These are phyloP conservation scores for Saturnispora gosingensis DNA, from an alignment of 805 yeast species.

Conservation along the genomic window DNA sequence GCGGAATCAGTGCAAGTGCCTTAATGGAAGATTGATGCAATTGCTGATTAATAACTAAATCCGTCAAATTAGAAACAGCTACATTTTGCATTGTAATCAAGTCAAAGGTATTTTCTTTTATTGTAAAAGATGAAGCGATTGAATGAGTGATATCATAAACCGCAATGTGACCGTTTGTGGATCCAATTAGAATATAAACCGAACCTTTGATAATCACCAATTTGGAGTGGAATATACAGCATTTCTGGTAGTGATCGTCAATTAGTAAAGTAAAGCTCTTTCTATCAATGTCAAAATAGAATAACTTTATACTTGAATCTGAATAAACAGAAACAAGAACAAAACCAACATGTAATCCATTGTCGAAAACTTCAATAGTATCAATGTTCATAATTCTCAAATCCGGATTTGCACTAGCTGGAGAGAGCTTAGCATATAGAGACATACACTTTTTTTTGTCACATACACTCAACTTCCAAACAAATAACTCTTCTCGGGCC, in stretches of 20 bases:
- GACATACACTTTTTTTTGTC: constrained; percentile 29
- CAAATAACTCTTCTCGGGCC: constrained; percentile 79
- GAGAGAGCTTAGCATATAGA: constrained; percentile 44
- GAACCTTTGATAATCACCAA: constrained; percentile 28
- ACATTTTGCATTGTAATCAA: not conserved
- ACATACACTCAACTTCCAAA: constrained; percentile 51
- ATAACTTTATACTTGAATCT: constrained; percentile 65
- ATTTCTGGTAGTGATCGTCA: constrained; percentile 51
- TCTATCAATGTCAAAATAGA: constrained; percentile 38
- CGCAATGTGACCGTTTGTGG: constrained; percentile 78
- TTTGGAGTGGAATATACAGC: constrained; percentile 64
- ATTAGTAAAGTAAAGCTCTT: constrained; percentile 36
- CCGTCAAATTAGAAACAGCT: constrained; percentile 7
- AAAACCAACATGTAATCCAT: constrained; percentile 32
- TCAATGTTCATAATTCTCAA: constrained; percentile 84
- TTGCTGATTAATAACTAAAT: constrained; percentile 33
- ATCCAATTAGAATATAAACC: constrained; percentile 41
- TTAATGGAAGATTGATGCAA: constrained; percentile 86
- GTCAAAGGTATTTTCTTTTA: not conserved
- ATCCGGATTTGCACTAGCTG: constrained; percentile 58
- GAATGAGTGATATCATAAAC: constrained; percentile 44
- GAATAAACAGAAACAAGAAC: constrained; percentile 70
- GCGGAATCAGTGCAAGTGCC: constrained; percentile 32
- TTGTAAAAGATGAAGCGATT: constrained; percentile 9
- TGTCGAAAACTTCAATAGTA: constrained; percentile 29